Evolutionary conservation across 2,329 filamentous ascomycete species (phyloP), one percentile per base, ranked within the genome.

Genomic region (Colletotrichum abscissum): DNA sequence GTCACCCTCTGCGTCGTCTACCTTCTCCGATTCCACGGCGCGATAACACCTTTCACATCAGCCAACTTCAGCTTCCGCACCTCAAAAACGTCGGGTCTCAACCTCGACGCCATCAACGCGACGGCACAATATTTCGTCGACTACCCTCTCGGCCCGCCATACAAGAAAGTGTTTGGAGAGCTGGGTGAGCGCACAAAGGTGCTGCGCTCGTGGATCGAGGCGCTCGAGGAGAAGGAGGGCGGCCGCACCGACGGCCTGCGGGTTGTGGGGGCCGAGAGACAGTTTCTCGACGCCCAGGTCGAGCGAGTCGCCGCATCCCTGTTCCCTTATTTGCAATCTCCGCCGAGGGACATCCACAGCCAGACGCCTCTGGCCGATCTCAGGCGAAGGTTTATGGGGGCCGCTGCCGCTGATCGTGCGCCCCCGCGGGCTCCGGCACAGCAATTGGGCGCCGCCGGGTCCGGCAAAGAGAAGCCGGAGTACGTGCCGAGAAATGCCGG

Each of bases 161-260:
- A 80, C 59, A 81, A 78, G 12, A 75, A 78, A 4, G 73, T 78
- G 2, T 83, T 82, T 65, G 81, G 80, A 49, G 77, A 82, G 56
- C 46, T 80, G 9, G 81, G 81, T 38, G 77, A 80, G 38, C 80
- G 82, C 0, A 75, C 77, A 22, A 66, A 75, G 49, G 58, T 76
- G 19, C 64, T 80, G 55, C 67, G 68, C 19, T 76, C 76, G 30
- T 78, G 78, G 78, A 69, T 73, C 24, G 66, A 73, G 66, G 70
- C 70, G 7, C 26, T 69, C 19, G 66, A 73, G 59, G 70, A 64
- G 16, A 42, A 63, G 46, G 57, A 64, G 2, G 54, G 59, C 1
- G 55, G 26, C 42, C 42, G 42, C 19, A 22, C 19, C 33, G 19
- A 28, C 6, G 33, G 49, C 2, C 14, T 33, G 24, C 56, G 67